These are phyloP conservation scores for Ustilago nuda DNA, from an alignment of 1,284 basidiomycete genomes.

Conservation along the genomic window DNA sequence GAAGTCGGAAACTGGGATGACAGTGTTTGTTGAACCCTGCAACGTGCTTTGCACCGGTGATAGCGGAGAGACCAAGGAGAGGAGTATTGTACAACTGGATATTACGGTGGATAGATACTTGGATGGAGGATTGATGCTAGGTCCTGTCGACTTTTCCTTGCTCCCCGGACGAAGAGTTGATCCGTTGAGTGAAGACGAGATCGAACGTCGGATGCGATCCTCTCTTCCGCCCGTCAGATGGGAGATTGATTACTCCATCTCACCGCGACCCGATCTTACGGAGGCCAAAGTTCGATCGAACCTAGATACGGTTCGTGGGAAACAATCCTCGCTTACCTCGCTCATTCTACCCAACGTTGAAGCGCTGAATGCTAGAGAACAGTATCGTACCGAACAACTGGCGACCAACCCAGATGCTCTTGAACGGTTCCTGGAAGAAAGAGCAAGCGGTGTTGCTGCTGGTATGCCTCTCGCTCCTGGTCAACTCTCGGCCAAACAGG, in stretches of 20 bases:
- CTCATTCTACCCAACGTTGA: conserved; percentile 65
- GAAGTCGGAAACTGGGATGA: conserved; percentile 36
- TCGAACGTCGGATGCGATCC: conserved; percentile 36
- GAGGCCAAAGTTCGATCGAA: conserved; percentile 43
- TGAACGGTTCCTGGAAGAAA: conserved; percentile 56
- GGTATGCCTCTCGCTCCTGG: conserved; percentile 66
- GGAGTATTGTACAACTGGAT: conserved; percentile 56
- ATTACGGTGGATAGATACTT: conserved; percentile 64
- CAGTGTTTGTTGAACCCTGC: conserved; percentile 58
- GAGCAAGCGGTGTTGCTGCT: conserved; percentile 49
- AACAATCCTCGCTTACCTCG: conserved; percentile 44
- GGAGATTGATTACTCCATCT: conserved; percentile 63
- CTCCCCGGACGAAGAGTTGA: conserved; percentile 49
- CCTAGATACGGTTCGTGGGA: conserved; percentile 43
- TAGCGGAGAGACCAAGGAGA: neutral
- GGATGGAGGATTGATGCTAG: conserved; percentile 53
- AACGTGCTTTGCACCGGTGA: neutral
- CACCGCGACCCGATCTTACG: conserved; percentile 52
- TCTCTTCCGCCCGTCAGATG: conserved; percentile 38
- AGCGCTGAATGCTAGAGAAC: conserved; percentile 61
- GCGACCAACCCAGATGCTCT: conserved; percentile 56
- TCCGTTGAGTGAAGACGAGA: conserved; percentile 53
- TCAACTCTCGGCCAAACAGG: conserved; percentile 30
- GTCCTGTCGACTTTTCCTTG: conserved; percentile 59
- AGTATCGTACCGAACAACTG: conserved; percentile 44